Percentiles rank a stretch among this genome's conserved stretches.
phyloP scores from a whole-genome alignment of 306 rosid genomes.

The Dryas drummondii region DNA sequence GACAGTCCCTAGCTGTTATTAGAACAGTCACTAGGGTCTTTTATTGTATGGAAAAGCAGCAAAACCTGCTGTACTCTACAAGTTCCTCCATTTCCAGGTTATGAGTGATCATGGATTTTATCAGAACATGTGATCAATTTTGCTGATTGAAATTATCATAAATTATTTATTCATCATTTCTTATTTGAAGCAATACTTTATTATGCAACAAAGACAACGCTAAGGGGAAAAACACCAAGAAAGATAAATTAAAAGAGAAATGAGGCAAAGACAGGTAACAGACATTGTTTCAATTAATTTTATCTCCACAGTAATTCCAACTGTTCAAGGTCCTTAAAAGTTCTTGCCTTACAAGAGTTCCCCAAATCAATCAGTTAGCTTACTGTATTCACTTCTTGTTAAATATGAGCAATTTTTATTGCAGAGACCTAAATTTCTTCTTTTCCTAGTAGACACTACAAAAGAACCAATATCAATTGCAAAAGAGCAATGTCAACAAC shows the following conservation, averaged over 20 bases:
- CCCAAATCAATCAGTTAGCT: background rate
- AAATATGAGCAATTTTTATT: background rate
- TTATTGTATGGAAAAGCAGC: background rate
- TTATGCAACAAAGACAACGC: background rate
- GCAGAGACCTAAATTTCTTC: background rate
- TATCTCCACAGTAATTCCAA: background rate
- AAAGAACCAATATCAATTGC: background rate
- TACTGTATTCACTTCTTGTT: background rate
- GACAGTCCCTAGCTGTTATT: background rate
- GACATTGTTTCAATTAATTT: background rate
- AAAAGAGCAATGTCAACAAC: background rate
- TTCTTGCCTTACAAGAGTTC: background rate
- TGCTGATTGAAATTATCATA: slow-evolving; percentile 1
- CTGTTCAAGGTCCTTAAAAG: background rate
- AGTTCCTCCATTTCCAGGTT: background rate
- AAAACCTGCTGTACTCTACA: background rate
- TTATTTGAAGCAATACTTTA: too few relatives aligned
- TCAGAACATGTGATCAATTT: background rate
- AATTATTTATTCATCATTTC: background rate
- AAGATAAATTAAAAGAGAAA: background rate
- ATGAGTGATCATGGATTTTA: background rate
- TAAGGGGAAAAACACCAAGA: background rate
- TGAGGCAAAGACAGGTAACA: background rate
- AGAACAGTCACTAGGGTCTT: background rate
- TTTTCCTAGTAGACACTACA: background rate